Evolutionary conservation across 1,284 basidiomycete genomes (phyloP).

Genomic region (Marasmius fiardii): DNA sequence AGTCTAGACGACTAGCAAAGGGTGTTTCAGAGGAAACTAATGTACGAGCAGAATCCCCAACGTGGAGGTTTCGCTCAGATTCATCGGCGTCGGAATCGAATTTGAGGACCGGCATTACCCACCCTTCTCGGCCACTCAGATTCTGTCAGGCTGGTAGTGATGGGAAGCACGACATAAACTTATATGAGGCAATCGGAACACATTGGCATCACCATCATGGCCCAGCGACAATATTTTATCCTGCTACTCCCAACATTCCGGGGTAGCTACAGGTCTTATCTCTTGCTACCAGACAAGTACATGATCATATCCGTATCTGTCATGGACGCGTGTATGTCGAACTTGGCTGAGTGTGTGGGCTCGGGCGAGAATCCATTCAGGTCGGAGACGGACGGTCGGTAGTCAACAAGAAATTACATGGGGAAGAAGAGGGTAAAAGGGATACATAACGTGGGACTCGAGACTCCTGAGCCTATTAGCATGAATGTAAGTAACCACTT

Average conservation of each 20-base stretch:
- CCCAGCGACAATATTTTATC: not conserved
- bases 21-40: not conserved
- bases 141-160: not conserved
- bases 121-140: conserved; percentile 3
- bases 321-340: too few relatives aligned
- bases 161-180: not conserved
- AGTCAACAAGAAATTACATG: too few relatives aligned
- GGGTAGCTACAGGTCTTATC: not conserved
- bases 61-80: not conserved
- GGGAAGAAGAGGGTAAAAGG: too few relatives aligned
- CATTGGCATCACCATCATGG: not conserved
- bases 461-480: too few relatives aligned
- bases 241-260: not conserved
- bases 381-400: too few relatives aligned
- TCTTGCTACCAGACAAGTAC: too few relatives aligned
- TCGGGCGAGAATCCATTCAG: too few relatives aligned
- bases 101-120: conserved; percentile 1
- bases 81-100: conserved; percentile 1
- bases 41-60: too few relatives aligned
- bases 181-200: not conserved
- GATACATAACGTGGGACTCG: too few relatives aligned
- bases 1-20: not conserved
- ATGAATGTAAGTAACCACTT: too few relatives aligned
- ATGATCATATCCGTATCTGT: too few relatives aligned
- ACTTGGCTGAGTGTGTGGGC: too few relatives aligned